Evolutionary conservation across 1,284 basidiomycete species (phyloP), one percentile per base, ranked within the genome.

Genomic region (Kwoniella shivajii): DNA sequence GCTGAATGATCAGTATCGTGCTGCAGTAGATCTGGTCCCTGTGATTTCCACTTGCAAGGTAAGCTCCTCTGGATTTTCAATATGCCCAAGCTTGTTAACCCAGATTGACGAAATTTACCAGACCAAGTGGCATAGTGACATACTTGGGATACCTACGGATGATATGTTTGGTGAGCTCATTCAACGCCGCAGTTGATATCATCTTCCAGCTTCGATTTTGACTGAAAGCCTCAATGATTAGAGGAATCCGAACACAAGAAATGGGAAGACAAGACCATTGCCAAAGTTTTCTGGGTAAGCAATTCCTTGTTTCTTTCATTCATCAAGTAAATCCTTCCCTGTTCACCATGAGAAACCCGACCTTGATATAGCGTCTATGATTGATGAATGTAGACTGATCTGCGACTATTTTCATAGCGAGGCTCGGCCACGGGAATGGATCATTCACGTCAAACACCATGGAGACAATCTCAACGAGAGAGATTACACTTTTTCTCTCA

Each of bases 361-460:
- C 18, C 7, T 14, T 34, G 18, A 6, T 30, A 5, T 39, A 22
- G 11, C 11, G 16, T 27, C 27, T n/a, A 24, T 14, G 11, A 14
- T 24, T 5, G 20, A 22, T 26, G 4, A 18, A 18, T 36, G 11
- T 11, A 9, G 22, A 49, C 27, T 38, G 5, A 22, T 22, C 24
- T 22, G n/a, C n/a, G n/a, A n/a, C n/a, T n/a, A n/a, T n/a, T n/a
- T n/a, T 24, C 27, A 30, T 37, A 66, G 69, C 72, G 79, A 37
- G 79, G 79, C 3, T 72, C 78, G 30, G 73, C 78, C 5, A 80
- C 79, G 3, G 79, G 79, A 44, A 63, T 75, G 6, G 72, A 63
- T 53, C 78, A 78, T 64, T 67, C 66, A 50, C 70, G 72, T 27
- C 51, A 59, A 14, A 68, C 61, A 3, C 68, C 69, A 26, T 80